Evolutionary conservation across 805 yeast genomes (phyloP).

Genomic region (Hanseniaspora valbyensis): DNA sequence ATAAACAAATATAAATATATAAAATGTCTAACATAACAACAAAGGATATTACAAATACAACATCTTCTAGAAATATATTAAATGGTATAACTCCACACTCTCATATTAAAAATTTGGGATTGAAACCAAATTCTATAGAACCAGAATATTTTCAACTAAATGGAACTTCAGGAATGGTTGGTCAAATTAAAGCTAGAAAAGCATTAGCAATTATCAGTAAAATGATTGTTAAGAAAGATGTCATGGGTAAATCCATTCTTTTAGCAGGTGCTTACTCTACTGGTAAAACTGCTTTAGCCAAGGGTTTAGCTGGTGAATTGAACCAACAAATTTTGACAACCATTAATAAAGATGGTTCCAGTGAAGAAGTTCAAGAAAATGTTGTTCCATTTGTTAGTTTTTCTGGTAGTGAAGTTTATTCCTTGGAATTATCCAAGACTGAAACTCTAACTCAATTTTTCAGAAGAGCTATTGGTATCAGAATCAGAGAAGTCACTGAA

Average conservation of each 20-base stretch:
- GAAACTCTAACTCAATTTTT: conserved; percentile 95
- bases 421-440: conserved; percentile 85
- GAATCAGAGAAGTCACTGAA: conserved; percentile 93
- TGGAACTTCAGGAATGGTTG: conserved; percentile 90
- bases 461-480: conserved; percentile 88
- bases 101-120: conserved; percentile 92
- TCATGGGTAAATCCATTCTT: conserved; percentile 92
- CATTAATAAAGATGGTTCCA: conserved; percentile 21
- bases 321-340: conserved; percentile 36
- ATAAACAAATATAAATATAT: background rate
- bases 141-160: conserved; percentile 44
- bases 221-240: conserved; percentile 86
- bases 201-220: conserved; percentile 92
- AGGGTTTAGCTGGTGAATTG: conserved; percentile 72
- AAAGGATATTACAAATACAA: conserved; percentile 15
- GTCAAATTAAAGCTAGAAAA: conserved; percentile 85
- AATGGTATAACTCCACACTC: conserved; percentile 94
- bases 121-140: conserved; percentile 67
- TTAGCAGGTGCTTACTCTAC: conserved; percentile 98
- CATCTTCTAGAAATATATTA: conserved; percentile 45
- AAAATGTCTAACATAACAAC: conserved; percentile 10
- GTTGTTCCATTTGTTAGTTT: conserved; percentile 86
- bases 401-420: conserved; percentile 88
- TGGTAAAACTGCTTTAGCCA: conserved; percentile 96
- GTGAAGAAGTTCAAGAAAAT: conserved; percentile 10